A percentile compares a stretch with the other conserved stretches of the same genome.
These are phyloP conservation scores for Vigna trinervia DNA, from an alignment of 306 rosid genomes.

Conservation along the genomic window DNA sequence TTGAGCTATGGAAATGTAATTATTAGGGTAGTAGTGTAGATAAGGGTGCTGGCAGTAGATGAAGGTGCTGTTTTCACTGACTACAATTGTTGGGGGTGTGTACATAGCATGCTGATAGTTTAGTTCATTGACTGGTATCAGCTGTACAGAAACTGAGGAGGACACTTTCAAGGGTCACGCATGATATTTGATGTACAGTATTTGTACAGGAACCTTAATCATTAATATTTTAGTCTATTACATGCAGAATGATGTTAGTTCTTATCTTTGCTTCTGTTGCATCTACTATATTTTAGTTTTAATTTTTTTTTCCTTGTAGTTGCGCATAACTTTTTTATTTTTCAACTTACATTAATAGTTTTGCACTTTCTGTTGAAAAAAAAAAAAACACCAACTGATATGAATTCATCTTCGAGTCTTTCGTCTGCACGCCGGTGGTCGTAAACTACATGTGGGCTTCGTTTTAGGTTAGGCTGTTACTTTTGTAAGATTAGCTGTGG, in stretches of 20 bases:
- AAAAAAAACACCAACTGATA: too few species aligned
- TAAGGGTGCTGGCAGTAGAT: constrained; percentile 51
- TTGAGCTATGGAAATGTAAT: constrained; percentile 68
- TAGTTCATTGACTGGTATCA: constrained; percentile 45
- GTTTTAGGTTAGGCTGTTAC: too few species aligned
- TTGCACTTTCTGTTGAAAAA: background rate
- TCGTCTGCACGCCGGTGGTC: background rate
- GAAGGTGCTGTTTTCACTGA: constrained; percentile 58
- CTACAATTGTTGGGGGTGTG: constrained; percentile 63
- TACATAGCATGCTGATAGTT: constrained; percentile 57
- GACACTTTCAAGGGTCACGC: constrained; percentile 43
- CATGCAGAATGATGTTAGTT: constrained; percentile 26
- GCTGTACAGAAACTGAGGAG: constrained; percentile 55
- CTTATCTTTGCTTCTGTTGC: constrained; percentile 19
- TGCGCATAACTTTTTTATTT: background rate
- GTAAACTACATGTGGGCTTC: too few species aligned
- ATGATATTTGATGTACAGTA: constrained; percentile 50
- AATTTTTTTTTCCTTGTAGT: background rate
- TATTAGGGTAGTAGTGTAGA: constrained; percentile 71
- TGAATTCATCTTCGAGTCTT: background rate
- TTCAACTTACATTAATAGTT: background rate
- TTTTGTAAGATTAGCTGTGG: too few species aligned
- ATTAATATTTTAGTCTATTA: constrained; percentile 35
- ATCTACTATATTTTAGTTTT: background rate
- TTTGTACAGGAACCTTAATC: constrained; percentile 50